phyloP scores from a whole-genome alignment of 2,329 filamentous ascomycete species.

The Fonsecaea erecta region DNA sequence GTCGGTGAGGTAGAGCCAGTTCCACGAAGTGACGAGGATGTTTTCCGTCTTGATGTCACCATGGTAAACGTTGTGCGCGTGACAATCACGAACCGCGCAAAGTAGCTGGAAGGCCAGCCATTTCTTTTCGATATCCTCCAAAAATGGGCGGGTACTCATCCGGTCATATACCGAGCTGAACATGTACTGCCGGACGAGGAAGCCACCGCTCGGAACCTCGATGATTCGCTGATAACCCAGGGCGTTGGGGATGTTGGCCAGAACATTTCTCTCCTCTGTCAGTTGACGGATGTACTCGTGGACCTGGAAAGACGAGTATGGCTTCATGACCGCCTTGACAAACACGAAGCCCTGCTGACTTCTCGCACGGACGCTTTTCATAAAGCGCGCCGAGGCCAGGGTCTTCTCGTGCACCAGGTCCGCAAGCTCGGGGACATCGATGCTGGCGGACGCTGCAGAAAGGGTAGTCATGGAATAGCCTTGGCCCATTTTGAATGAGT shows the following conservation, averaged over 20 bases:
- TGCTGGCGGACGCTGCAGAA: conserved; percentile 87
- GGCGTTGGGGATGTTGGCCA: conserved; percentile 87
- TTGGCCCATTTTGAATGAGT: conserved; percentile 75
- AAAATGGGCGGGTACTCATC: conserved; percentile 88
- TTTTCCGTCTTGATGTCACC: conserved; percentile 99
- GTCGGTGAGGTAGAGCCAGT: conserved; percentile 97
- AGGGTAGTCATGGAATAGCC: conserved; percentile 92
- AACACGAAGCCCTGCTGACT: conserved; percentile 90
- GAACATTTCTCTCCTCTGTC: conserved; percentile 75
- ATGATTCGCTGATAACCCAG: conserved; percentile 87
- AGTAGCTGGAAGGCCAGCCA: conserved; percentile 97
- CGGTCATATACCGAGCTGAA: conserved; percentile 98
- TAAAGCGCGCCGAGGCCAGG: conserved; percentile 87
- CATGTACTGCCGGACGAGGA: conserved; percentile 90
- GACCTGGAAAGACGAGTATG: conserved; percentile 79
- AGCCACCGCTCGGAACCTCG: conserved; percentile 89
- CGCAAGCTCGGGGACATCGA: conserved; percentile 88
- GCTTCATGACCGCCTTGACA: conserved; percentile 94
- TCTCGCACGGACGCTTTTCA: conserved; percentile 92
- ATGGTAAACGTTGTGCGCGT: conserved; percentile 86
- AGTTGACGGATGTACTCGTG: conserved; percentile 78
- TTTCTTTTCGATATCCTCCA: conserved; percentile 98
- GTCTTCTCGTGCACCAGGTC: conserved; percentile 92
- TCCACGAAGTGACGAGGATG: conserved; percentile 95
- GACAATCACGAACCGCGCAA: conserved; percentile 89